phyloP scores from a whole-genome alignment of 768 basidiomycete species.

The Mycena haematopus region DNA sequence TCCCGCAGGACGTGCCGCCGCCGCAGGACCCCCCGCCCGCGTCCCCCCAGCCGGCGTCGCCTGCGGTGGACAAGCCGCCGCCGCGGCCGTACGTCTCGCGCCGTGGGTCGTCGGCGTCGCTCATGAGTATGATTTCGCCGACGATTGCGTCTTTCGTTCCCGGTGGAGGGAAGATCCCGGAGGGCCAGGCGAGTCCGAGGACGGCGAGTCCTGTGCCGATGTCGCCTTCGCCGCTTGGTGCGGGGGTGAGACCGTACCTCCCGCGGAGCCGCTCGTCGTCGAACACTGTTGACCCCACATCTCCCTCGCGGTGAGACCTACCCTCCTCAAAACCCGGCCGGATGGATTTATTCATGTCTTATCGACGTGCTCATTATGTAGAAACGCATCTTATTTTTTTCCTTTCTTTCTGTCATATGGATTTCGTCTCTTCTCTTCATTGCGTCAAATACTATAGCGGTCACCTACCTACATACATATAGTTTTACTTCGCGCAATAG shows the following conservation, averaged over 20 bases:
- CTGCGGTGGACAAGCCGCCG: constrained; percentile 46
- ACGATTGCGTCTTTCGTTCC: constrained; percentile 24
- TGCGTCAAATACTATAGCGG: not conserved
- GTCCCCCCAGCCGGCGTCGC: constrained; percentile 18
- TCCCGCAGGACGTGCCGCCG: constrained; percentile 27
- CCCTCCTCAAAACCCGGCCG: constrained; percentile 9
- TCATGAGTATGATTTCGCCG: constrained; percentile 45
- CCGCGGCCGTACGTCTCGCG: constrained; percentile 63
- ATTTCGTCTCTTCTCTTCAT: constrained; percentile 1
- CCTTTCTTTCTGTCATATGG: not conserved
- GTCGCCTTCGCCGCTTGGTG: constrained; percentile 26
- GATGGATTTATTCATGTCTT: constrained; percentile 28
- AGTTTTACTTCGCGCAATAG: constrained; percentile 20
- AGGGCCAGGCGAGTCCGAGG: constrained; percentile 22
- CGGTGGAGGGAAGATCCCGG: constrained; percentile 15
- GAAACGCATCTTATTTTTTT: constrained; percentile 9
- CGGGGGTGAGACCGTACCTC: constrained; percentile 32
- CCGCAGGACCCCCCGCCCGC: constrained; percentile 36
- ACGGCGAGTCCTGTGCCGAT: constrained; percentile 32
- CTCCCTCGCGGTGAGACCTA: not conserved
- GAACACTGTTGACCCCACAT: constrained; percentile 12
- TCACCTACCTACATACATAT: constrained; percentile 8
- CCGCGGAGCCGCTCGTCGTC: constrained; percentile 36
- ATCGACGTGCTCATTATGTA: constrained; percentile 17
- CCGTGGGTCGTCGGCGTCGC: constrained; percentile 57